Evolutionary conservation across 345 rosid genomes (phyloP), one percentile per base, ranked within the genome.

Genomic region (Lepidium didymum): DNA sequence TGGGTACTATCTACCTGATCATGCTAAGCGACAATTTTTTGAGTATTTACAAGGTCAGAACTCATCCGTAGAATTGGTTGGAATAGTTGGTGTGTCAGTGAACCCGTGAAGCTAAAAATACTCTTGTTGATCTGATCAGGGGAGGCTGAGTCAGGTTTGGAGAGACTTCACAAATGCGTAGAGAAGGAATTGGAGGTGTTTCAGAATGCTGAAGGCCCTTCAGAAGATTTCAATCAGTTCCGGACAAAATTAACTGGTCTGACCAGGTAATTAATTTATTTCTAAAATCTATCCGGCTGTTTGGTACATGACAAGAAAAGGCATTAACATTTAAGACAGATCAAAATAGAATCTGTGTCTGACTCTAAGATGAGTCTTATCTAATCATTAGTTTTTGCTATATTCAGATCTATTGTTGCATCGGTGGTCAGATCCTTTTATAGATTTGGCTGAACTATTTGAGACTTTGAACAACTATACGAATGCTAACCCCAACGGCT

Each of bases 41-140:
- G 97, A 91, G 79, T 91, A 91, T 75, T 57, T 91, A 73, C 97
- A 91, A 87, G 97, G 97, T 88, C 34, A 43, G 62, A 49, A 66
- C 33, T 58, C 40, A 34, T 34, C 18, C 41, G 47, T 51, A 51
- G 56, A 65, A 15, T 59, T 58, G 18, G 19, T 31, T 7, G 11
- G 56, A 57, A 58, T 19, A 41, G 62, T 37, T 35, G 5, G 42
- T 58, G 47, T 31, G 40, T 57, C 29, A 57, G 15, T 42, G 61
- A 47, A 25, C 67, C 67, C 40, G 42, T 41, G 18, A 50, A 58
- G 41, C 42, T 57, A 19, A 73, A 49, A 3, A 19, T 50, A 58
- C 16, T 58, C 49, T 73, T 58, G 56, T 66, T 66, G 50, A 73
- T 51, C 35, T 62, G 23, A 35, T 73, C 46, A 75, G 78, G 86